Conservation (phyloP, 108 stramenopile genomes). For the Cyclotella distinguenda region DNA sequence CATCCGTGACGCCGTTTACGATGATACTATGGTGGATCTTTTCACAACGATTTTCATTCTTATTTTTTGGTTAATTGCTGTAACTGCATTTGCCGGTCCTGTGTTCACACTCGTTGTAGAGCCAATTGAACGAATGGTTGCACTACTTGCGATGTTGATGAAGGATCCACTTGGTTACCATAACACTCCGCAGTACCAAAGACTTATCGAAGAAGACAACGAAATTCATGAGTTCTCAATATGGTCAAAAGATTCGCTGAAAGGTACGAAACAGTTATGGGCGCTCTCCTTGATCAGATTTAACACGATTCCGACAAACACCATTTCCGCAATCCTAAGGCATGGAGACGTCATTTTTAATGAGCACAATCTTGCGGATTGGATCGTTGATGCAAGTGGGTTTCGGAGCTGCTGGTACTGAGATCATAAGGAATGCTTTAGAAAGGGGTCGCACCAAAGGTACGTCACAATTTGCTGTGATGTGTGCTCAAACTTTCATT, state of each 20-base stretch:
- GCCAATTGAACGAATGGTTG: constrained; percentile 82
- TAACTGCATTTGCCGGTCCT: constrained; percentile 77
- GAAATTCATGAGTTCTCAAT: constrained; percentile 46
- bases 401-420: constrained; percentile 93
- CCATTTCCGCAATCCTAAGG: constrained; percentile 11
- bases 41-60: constrained; percentile 60
- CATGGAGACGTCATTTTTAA: constrained; percentile 65
- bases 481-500: background rate
- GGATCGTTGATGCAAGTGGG: constrained; percentile 94
- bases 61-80: constrained; percentile 72
- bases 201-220: constrained; percentile 65
- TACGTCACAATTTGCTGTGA: background rate
- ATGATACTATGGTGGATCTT: constrained; percentile 48
- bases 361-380: constrained; percentile 90
- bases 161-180: constrained; percentile 83
- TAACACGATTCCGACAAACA: too few relatives aligned
- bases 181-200: constrained; percentile 63
- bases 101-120: constrained; percentile 55
- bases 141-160: constrained; percentile 71
- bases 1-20: constrained; percentile 10
- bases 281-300: background rate
- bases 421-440: constrained; percentile 90
- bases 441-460: constrained; percentile 60
- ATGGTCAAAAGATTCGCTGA: constrained; percentile 78
- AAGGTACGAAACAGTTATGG: constrained; percentile 50